phyloP scores from a whole-genome alignment of 1,139 yeast genomes.

The Yamadazyma songkhlaensis region DNA sequence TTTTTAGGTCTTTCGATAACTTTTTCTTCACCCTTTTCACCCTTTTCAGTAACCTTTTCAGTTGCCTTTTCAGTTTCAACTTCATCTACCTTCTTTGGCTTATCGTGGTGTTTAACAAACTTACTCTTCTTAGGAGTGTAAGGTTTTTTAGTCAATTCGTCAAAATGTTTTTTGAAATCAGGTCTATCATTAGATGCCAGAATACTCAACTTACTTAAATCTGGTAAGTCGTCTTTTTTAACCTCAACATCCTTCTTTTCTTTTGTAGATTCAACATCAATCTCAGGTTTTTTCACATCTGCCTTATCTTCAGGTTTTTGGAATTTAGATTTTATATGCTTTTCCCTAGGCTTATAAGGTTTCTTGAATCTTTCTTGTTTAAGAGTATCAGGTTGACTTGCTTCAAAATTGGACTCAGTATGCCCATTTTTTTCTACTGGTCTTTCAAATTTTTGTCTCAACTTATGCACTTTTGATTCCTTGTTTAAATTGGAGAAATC shows the following conservation, averaged over 20 bases:
- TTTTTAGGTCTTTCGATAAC: background rate
- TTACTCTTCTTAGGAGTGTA: slow-evolving; percentile 11
- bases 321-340: too few relatives aligned
- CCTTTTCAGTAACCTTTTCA: too few relatives aligned
- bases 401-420: background rate
- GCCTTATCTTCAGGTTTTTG: background rate
- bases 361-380: background rate
- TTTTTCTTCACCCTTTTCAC: background rate
- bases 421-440: background rate
- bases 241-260: background rate
- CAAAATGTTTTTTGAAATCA: slow-evolving; percentile 31
- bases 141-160: slow-evolving; percentile 23
- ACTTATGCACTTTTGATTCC: too few relatives aligned
- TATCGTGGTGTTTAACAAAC: background rate
- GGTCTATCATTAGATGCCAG: slow-evolving; percentile 19
- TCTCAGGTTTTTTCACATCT: background rate
- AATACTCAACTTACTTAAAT: slow-evolving; percentile 3
- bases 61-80: too few relatives aligned
- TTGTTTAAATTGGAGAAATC: background rate
- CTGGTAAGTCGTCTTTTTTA: slow-evolving; percentile 4
- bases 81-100: background rate
- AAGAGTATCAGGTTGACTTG: background rate
- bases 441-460: background rate
- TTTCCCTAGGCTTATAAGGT: too few relatives aligned
- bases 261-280: background rate